Conservation (phyloP, 257 asterid genomes). For the Solanum okadae region DNA sequence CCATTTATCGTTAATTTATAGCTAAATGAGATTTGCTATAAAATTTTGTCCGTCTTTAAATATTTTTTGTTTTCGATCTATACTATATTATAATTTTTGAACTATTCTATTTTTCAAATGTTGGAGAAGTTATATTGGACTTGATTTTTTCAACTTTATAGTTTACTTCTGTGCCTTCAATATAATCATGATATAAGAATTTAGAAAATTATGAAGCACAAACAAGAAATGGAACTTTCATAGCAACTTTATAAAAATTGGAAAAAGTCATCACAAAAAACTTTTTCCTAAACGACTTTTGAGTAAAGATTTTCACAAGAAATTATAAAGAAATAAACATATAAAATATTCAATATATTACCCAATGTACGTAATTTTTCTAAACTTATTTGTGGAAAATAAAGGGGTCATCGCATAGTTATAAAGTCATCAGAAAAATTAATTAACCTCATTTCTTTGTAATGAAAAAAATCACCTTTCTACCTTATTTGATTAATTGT, state of each 20-base stretch:
- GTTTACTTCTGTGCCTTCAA: not conserved
- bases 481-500: not conserved
- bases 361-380: not conserved
- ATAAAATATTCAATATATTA: not conserved
- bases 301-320: not conserved
- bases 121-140: not conserved
- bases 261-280: not conserved
- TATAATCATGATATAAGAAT: not conserved
- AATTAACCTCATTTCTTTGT: not conserved
- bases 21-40: too few species aligned
- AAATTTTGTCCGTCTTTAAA: too few species aligned
- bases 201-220: not conserved
- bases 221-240: not conserved
- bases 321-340: too few species aligned
- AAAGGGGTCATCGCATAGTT: not conserved
- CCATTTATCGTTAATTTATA: fast-evolving
- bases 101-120: not conserved
- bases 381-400: not conserved
- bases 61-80: too few species aligned
- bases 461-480: not conserved
- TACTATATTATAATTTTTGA: too few species aligned
- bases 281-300: not conserved
- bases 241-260: not conserved
- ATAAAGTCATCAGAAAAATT: not conserved
- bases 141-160: not conserved